phyloP scores from a whole-genome alignment of 352 stramenopile species.

The Globisporangium viniferum region DNA sequence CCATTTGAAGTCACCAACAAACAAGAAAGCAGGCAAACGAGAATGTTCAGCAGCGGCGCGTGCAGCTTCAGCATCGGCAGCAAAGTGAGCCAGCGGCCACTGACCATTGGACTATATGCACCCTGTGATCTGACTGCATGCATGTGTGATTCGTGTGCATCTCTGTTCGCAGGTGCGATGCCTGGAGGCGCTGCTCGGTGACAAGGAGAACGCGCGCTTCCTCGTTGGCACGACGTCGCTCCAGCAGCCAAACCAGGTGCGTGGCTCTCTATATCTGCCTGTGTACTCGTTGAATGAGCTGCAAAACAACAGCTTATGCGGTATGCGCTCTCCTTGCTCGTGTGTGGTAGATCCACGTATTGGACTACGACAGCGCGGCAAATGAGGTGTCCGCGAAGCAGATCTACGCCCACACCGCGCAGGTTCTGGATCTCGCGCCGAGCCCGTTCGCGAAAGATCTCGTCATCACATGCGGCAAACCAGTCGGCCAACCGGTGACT shows the following conservation, averaged over 20 bases:
- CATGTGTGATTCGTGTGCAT: not conserved
- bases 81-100: slow-evolving; percentile 21
- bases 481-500: slow-evolving; percentile 25
- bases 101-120: not conserved
- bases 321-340: not conserved
- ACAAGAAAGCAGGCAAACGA: not conserved
- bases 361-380: slow-evolving; percentile 47
- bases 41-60: slow-evolving; percentile 28
- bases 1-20: slow-evolving; percentile 8
- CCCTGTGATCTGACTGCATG: not conserved
- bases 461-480: slow-evolving; percentile 54
- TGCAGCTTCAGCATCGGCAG: slow-evolving; percentile 45
- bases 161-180: slow-evolving; percentile 41
- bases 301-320: too few species aligned
- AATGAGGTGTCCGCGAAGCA: slow-evolving; percentile 38
- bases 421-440: slow-evolving; percentile 49
- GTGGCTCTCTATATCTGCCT: not conserved
- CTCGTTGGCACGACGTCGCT: slow-evolving; percentile 62
- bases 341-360: slow-evolving; percentile 40
- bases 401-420: slow-evolving; percentile 41
- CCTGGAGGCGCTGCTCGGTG: slow-evolving; percentile 60
- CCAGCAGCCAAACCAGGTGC: slow-evolving; percentile 64
- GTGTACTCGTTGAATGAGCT: slow-evolving; percentile 8
- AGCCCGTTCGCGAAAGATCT: slow-evolving; percentile 48
- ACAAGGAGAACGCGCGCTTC: slow-evolving; percentile 65